Conservation (phyloP, 371 early-diverging fungal genomes). For the Mortierella sp. region DNA sequence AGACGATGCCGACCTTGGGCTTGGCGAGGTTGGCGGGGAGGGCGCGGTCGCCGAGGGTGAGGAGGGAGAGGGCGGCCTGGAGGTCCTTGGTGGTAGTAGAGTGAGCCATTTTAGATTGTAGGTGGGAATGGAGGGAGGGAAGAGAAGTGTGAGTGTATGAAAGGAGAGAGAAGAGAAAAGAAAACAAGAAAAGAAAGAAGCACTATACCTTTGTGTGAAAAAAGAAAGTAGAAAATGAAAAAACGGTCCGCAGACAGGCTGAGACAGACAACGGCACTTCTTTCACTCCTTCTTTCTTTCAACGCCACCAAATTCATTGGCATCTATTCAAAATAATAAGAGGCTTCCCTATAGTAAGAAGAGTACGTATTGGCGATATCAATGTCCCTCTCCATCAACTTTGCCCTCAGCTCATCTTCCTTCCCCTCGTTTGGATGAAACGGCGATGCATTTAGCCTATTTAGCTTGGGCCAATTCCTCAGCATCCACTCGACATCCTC, state of each 20-base stretch:
- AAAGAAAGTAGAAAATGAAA: background rate
- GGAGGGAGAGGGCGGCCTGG: conserved; percentile 38
- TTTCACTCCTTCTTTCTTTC: background rate
- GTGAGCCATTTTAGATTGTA: conserved; percentile 38
- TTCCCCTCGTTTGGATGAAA: background rate
- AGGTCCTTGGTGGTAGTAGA: conserved; percentile 52
- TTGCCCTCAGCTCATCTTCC: background rate
- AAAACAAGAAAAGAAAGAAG: no score
- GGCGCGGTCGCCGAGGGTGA: conserved; percentile 43
- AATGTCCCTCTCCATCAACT: background rate
- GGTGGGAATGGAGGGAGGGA: background rate
- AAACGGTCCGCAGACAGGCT: background rate
- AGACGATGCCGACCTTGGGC: conserved; percentile 86
- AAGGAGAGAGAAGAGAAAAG: background rate
- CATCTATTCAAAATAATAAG: background rate
- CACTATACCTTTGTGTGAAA: background rate
- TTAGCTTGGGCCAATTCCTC: background rate
- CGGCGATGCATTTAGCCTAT: rapidly evolving
- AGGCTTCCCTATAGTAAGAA: background rate
- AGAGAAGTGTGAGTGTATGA: background rate
- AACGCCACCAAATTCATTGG: background rate
- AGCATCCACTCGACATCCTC: conserved; percentile 2
- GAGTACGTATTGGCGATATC: background rate
- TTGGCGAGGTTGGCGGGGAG: conserved; percentile 48
- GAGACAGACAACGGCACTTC: background rate